Percentiles rank a stretch among this genome's conserved stretches.
Evolutionary conservation across 2,329 filamentous ascomycete species (phyloP).

Genomic region (Fusarium sterilihyphosum): DNA sequence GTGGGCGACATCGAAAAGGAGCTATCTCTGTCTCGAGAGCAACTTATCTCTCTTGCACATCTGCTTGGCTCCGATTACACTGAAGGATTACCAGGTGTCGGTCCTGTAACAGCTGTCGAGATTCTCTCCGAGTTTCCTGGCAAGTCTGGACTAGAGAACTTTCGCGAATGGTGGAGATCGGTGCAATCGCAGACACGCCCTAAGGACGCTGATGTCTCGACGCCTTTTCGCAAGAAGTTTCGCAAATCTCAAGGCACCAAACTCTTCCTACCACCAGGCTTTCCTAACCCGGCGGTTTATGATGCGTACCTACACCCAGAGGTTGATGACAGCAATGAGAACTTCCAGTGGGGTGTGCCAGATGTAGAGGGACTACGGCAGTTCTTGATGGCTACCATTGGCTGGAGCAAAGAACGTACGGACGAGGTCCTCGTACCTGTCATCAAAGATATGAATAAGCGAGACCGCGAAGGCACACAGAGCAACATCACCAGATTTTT

Average conservation of each 20-base stretch:
- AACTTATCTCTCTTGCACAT: slow-evolving; percentile 90
- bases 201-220: slow-evolving; percentile 68
- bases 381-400: slow-evolving; percentile 91
- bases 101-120: slow-evolving; percentile 93
- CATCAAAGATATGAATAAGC: slow-evolving; percentile 91
- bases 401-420: slow-evolving; percentile 90
- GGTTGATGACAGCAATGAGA: slow-evolving; percentile 80
- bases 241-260: slow-evolving; percentile 81
- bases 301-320: slow-evolving; percentile 88
- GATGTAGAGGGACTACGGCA: slow-evolving; percentile 85
- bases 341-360: slow-evolving; percentile 95
- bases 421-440: slow-evolving; percentile 97
- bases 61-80: slow-evolving; percentile 95
- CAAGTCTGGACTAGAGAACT: slow-evolving; percentile 70
- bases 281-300: slow-evolving; percentile 81
- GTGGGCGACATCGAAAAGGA: slow-evolving; percentile 86
- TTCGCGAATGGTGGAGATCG: slow-evolving; percentile 86
- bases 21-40: slow-evolving; percentile 84
- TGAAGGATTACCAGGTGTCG: slow-evolving; percentile 88
- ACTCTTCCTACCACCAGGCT: slow-evolving; percentile 82
- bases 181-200: slow-evolving; percentile 76
- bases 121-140: slow-evolving; percentile 89
- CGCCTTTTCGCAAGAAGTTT: slow-evolving; percentile 85
- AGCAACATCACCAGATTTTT: slow-evolving; percentile 96
- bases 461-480: slow-evolving; percentile 91